Evolutionary conservation across 129 eudicot genomes (phyloP).

Genomic region (Artemisia annua): DNA sequence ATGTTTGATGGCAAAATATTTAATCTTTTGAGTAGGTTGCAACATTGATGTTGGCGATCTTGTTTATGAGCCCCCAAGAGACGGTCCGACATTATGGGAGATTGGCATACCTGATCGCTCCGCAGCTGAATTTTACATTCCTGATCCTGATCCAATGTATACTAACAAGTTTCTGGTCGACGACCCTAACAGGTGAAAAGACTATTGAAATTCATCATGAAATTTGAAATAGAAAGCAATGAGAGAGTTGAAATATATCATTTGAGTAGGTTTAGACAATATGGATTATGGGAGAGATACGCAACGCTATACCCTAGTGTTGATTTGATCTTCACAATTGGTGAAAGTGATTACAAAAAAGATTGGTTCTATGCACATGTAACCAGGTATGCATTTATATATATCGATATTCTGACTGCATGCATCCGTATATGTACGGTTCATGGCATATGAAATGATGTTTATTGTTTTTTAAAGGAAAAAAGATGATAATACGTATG

Average conservation of each 20-base stretch:
- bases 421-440: background rate
- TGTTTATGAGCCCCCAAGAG: constrained; percentile 67
- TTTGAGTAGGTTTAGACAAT: constrained; percentile 67
- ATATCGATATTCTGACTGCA: background rate
- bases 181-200: constrained; percentile 56
- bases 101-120: constrained; percentile 90
- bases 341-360: constrained; percentile 49
- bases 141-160: constrained; percentile 73
- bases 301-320: constrained; percentile 42
- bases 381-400: constrained; percentile 34
- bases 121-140: constrained; percentile 76
- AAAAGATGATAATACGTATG: constrained; percentile 36
- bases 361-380: constrained; percentile 86
- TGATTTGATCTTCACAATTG: constrained; percentile 62
- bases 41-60: constrained; percentile 61
- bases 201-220: background rate
- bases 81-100: constrained; percentile 96
- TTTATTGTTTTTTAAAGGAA: constrained; percentile 35
- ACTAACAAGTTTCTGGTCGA: constrained; percentile 55
- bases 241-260: background rate
- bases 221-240: background rate
- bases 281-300: constrained; percentile 73
- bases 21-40: constrained; percentile 41
- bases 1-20: background rate
- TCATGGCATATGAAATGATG: background rate